Evolutionary conservation across 805 yeast genomes (phyloP), one percentile per base, ranked within the genome.

Genomic region (Starmerella ratchasimensis): DNA sequence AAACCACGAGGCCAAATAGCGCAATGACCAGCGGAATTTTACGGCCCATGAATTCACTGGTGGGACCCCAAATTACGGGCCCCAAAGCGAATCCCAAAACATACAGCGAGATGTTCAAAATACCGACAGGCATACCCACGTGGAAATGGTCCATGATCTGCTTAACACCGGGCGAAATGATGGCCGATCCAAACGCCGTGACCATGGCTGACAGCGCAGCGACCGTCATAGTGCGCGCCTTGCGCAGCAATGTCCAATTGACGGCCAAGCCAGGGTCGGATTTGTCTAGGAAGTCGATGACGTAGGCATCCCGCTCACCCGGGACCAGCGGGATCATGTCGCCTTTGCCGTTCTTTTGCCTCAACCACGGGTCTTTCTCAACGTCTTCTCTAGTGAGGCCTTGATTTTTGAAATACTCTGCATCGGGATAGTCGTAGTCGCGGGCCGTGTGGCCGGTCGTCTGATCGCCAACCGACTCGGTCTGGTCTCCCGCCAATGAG

Each of bases 1-100:
- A 46, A 13, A 69, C 45, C 13, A 31, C 28, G 21, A 45, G 29
- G 6, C 44, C 41, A 16, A 76, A 59, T 7, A 67, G 55, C 2
- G 78, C 68, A 3, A 70, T 45, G 0, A 76, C 44, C 36, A 75
- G 47, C 3, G 78, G 72, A 11, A 66, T 57, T 53, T 69, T 68
- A 55, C 93, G 62, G 19, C 93, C 90, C 46, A 68, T 76, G 24
- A 77, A 52, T 57, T 82, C 94, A 14, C 84, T 76, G 25, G 79
- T 56, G 4, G 94, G 94, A 23, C 90, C 94, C 82, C 90, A 84
- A 29, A 81, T 52, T 35, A 84, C 64, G 3, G 97, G 96, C 17
- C 95, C 94, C 1, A 82, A 67, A 1, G 94, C 95, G 58, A 84
- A 86, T 7, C 96, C 97, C 29, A 82, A 58, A 11, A 86, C 94